Conservation (phyloP, 768 basidiomycete species). For the Clitopilus hobsonii region DNA sequence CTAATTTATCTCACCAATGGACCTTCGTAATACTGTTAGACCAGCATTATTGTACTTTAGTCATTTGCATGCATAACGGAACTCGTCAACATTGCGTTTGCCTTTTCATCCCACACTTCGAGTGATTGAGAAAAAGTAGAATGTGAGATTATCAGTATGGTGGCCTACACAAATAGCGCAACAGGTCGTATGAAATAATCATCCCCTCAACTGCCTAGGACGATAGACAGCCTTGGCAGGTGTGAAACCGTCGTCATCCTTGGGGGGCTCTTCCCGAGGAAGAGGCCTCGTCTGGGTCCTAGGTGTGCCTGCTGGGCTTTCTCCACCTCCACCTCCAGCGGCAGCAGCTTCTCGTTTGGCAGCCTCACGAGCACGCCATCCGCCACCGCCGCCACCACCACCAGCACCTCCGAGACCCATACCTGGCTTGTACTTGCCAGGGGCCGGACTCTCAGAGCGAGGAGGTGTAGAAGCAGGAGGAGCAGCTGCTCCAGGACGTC, state of each 20-base stretch:
- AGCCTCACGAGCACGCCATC: slow-evolving; percentile 24
- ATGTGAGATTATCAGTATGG: neutral
- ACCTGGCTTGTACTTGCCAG: slow-evolving; percentile 42
- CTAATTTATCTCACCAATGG: slow-evolving; percentile 6
- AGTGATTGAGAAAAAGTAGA: neutral
- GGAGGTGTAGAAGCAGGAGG: slow-evolving; percentile 31
- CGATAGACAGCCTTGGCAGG: slow-evolving; percentile 34
- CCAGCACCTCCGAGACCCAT: slow-evolving; percentile 23
- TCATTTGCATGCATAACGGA: neutral
- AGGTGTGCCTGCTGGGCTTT: slow-evolving; percentile 22
- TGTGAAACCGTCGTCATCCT: slow-evolving; percentile 72
- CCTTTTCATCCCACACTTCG: neutral
- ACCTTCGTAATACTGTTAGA: neutral
- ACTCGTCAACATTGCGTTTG: neutral
- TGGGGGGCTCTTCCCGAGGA: slow-evolving; percentile 36
- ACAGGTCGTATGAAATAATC: neutral
- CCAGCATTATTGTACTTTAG: neutral
- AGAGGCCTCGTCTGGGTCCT: slow-evolving; percentile 30
- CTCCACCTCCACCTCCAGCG: slow-evolving; percentile 13
- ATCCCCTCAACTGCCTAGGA: slow-evolving; percentile 2
- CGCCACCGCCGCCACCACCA: slow-evolving; percentile 22
- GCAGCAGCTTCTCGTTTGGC: slow-evolving; percentile 14
- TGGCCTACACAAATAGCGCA: slow-evolving; percentile 9
- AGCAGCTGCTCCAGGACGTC: slow-evolving; percentile 12
- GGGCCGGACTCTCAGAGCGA: slow-evolving; percentile 49